Evolutionary conservation across 257 asterid species (phyloP), one percentile per base, ranked within the genome.

Genomic region (Cinchona pubescens): DNA sequence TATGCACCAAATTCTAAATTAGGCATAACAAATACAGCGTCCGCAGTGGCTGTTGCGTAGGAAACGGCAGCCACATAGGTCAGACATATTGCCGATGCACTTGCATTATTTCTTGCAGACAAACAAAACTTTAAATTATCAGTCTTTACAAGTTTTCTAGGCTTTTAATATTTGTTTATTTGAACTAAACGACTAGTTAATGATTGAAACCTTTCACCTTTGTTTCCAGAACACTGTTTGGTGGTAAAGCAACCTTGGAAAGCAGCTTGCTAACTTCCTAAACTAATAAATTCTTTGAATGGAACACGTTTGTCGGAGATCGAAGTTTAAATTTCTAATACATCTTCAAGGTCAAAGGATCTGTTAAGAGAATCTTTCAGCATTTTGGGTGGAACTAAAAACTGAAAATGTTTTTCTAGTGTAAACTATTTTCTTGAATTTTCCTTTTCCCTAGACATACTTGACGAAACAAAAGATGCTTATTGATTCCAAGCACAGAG

Each of bases 181-280:
- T n/a, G 35, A 56, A 71, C 53, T 53, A 71, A 51, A 5, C 2
- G 7, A 51, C 34, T 51, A 18, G 42, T 67, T 58, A 40, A 43
- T 34, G 79, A 76, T 68, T 29, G 75, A 25, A 30, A 43, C 69
- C 42, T 68, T 40, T 58, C 61, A 76, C 69, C 79, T 58, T 38
- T 5, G 4, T 37, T 21, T 70, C 29, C 23, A 6, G 5, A 16
- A 61, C 23, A 10, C n/a, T 4, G 0, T 37, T 21, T 65, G 70
- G 70, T 37, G n/a, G 46, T 29, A 69, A 25, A 27, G 5, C 55
- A 46, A 42, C 21, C 5, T 37, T 10, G 14, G 67, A 72, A 37
- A 56, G 55, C 27, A 72, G 46, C 76, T 25, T 72, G 16, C 38
- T 40, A 56, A 25, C 76, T 72, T 56, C 45, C 35, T 12, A 4